These are phyloP conservation scores for Xeromyces bisporus DNA, from an alignment of 495 filamentous ascomycete species.

Conservation along the genomic window DNA sequence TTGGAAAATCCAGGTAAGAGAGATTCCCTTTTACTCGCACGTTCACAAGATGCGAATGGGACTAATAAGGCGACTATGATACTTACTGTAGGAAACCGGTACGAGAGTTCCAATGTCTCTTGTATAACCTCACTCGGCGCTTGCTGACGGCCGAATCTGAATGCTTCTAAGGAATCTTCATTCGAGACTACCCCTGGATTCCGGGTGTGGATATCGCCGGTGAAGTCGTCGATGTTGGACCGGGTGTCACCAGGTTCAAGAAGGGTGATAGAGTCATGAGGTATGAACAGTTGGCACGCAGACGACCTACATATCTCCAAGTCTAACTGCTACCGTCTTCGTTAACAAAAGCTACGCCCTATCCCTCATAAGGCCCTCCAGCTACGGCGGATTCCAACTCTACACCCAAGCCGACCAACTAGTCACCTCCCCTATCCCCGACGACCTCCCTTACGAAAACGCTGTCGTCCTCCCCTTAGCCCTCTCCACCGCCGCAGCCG, in stretches of 20 bases:
- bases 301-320: no score
- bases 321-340: no score
- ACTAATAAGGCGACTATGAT: no score
- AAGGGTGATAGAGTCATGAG: slow-evolving; percentile 17
- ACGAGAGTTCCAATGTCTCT: no score
- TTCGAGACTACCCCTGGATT: slow-evolving; percentile 23
- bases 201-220: slow-evolving; percentile 37
- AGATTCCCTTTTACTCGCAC: no score
- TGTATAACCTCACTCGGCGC: no score
- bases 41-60: no score
- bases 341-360: slow-evolving; percentile 2
- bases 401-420: slow-evolving; percentile 20
- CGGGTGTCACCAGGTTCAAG: slow-evolving; percentile 25
- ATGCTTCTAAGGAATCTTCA: no score
- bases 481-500: slow-evolving; percentile 1
- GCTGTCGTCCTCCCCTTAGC: slow-evolving; percentile 34
- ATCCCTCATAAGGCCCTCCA: slow-evolving; percentile 1
- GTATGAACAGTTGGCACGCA: no score
- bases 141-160: no score
- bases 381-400: slow-evolving; percentile 24
- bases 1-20: slow-evolving; percentile 20
- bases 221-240: slow-evolving; percentile 29
- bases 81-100: no score
- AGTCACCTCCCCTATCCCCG: slow-evolving; percentile 25
- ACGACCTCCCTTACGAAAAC: slow-evolving; percentile 21